Base-by-base conservation (phyloP, 2,329 filamentous ascomycete genomes). In the Chrysosporium queenslandicum region DNA sequence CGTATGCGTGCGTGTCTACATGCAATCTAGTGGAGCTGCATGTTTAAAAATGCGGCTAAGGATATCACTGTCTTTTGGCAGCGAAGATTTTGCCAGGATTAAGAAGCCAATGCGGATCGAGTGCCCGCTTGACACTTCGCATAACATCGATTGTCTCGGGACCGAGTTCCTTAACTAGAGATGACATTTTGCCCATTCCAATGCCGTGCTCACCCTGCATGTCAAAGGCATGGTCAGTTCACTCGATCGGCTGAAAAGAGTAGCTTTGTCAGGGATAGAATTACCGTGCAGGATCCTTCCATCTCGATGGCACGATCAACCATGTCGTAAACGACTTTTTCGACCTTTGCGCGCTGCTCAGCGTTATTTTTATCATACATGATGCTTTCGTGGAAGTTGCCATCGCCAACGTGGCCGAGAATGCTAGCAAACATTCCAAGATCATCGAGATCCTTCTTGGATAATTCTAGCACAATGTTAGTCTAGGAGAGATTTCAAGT, bases 51-150 rank as follows among this genome's bases (percentile, higher is more conserved):
- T n/a, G n/a, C n/a, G n/a, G n/a, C n/a, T n/a, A n/a, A n/a, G n/a
- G n/a, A 32, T n/a, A 43, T 41, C 48, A 32, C 29, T 29, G 40
- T 32, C 51, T 41, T 29, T 37, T 59, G 51, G 80, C 72, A 58
- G 94, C 86, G 68, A 94, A 89, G 57, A 95, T 91, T 73, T 94
- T 94, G 1, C 88, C 88, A 0, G 89, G 89, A 60, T 95, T 95
- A 79, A 95, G 80, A 53, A 95, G 80, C 86, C 89, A 94, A 46
- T 82, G 70, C 0, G 89, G 89, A 71, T 95, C 89, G 43, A 95
- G 72, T 8, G 87, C 81, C n/a, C 73, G 68, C 70, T 95, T 95
- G 66, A 95, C 82, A 56, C 79, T 82, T 63, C 81, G 83, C 89
- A 95, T 95, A 20, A 94, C 83, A 16, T 78, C 82, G 54, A 95